phyloP scores from a whole-genome alignment of 2,329 filamentous ascomycete species.

The Lachnum nothofagi region DNA sequence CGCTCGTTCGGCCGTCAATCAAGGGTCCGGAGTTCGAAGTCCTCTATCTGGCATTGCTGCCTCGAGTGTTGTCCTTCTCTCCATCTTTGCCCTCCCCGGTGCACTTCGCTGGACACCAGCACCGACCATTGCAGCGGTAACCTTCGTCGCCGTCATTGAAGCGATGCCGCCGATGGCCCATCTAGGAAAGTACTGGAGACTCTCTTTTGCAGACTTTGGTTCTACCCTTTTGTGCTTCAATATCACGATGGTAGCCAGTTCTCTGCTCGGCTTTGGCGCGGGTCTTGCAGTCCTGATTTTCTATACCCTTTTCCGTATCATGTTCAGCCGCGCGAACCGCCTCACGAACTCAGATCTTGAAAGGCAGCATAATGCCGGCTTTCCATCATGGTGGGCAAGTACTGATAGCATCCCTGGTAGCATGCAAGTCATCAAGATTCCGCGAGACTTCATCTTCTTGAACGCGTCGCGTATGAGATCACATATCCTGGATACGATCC shows the following conservation, averaged over 20 bases:
- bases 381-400: constrained; percentile 10
- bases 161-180: constrained; percentile 14
- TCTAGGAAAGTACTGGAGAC: constrained; percentile 56
- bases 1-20: constrained; percentile 63
- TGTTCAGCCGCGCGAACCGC: constrained; percentile 15
- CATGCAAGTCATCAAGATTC: constrained; percentile 17
- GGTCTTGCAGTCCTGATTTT: constrained; percentile 15
- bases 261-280: constrained; percentile 45
- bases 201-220: constrained; percentile 60
- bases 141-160: constrained; percentile 30
- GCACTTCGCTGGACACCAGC: constrained; percentile 63
- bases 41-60: constrained; percentile 57
- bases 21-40: constrained; percentile 55
- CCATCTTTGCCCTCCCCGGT: constrained; percentile 55
- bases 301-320: constrained; percentile 18
- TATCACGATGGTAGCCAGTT: constrained; percentile 57
- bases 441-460: constrained; percentile 16
- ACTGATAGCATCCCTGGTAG: constrained; percentile 14
- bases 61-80: constrained; percentile 55
- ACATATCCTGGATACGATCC: constrained; percentile 14
- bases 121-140: constrained; percentile 58
- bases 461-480: constrained; percentile 18
- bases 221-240: constrained; percentile 60
- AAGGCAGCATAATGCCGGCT: constrained; percentile 7
- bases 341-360: constrained; percentile 16